Evolutionary conservation across 179 eudicot genomes (phyloP).

Genomic region (Pouteria campechiana): DNA sequence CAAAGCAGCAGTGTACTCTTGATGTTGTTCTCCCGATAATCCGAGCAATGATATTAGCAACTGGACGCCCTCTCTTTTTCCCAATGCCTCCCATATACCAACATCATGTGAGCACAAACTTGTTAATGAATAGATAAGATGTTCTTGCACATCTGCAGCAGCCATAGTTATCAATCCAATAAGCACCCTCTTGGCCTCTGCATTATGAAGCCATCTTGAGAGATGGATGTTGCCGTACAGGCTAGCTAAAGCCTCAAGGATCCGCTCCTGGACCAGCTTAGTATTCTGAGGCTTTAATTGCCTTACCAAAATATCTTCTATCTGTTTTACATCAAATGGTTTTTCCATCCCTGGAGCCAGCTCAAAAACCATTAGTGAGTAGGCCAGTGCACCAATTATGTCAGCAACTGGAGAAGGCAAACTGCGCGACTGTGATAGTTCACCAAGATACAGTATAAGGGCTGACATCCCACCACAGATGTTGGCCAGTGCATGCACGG

Average conservation of each 20-base stretch:
- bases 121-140: slow-evolving; percentile 45
- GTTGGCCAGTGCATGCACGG: slow-evolving; percentile 46
- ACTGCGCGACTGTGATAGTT: slow-evolving; percentile 54
- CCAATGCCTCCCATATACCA: slow-evolving; percentile 56
- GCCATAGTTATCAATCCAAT: slow-evolving; percentile 53
- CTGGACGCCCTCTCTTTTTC: slow-evolving; percentile 66
- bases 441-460: slow-evolving; percentile 51
- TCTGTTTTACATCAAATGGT: slow-evolving; percentile 31
- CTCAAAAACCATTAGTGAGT: slow-evolving; percentile 43
- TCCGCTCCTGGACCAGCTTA: slow-evolving; percentile 53
- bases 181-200: slow-evolving; percentile 52
- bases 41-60: slow-evolving; percentile 52
- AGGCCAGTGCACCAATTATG: slow-evolving; percentile 66
- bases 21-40: slow-evolving; percentile 64
- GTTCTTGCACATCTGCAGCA: slow-evolving; percentile 51
- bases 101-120: slow-evolving; percentile 43
- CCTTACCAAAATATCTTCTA: slow-evolving; percentile 36
- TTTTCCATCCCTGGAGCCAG: slow-evolving; percentile 29
- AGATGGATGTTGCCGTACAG: slow-evolving; percentile 48
- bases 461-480: slow-evolving; percentile 62
- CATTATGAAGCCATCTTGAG: slow-evolving; percentile 25
- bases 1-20: slow-evolving; percentile 53
- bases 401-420: slow-evolving; percentile 65
- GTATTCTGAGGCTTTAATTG: slow-evolving; percentile 46
- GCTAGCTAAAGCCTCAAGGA: slow-evolving; percentile 71